phyloP scores from a whole-genome alignment of 2,329 filamentous ascomycete species.

The Delphinella strobiligena region DNA sequence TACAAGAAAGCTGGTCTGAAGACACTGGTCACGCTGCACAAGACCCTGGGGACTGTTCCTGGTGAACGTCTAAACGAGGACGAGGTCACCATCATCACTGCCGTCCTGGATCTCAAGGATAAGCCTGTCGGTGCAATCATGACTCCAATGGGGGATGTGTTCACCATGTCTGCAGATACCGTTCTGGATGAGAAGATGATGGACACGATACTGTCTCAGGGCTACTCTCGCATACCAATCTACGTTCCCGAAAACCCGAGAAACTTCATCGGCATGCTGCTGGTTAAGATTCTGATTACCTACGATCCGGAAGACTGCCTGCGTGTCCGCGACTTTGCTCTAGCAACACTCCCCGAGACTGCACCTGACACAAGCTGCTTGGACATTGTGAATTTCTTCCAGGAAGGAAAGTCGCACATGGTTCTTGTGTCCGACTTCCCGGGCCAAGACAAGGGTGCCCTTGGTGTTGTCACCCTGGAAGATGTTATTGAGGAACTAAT shows the following conservation, averaged over 20 bases:
- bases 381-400: slow-evolving; percentile 99
- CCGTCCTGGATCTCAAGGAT: slow-evolving; percentile 89
- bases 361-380: slow-evolving; percentile 90
- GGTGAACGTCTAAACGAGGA: slow-evolving; percentile 86
- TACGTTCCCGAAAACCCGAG: slow-evolving; percentile 70
- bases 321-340: slow-evolving; percentile 75
- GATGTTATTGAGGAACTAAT: slow-evolving; percentile 98
- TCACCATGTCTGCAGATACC: slow-evolving; percentile 91
- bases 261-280: slow-evolving; percentile 93
- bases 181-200: slow-evolving; percentile 88
- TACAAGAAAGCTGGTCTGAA: slow-evolving; percentile 98
- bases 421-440: slow-evolving; percentile 85
- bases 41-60: slow-evolving; percentile 72
- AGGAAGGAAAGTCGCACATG: slow-evolving; percentile 99
- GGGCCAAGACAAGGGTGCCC: slow-evolving; percentile 78
- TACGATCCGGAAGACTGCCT: slow-evolving; percentile 92
- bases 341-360: slow-evolving; percentile 91
- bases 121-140: slow-evolving; percentile 93
- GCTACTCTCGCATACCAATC: slow-evolving; percentile 93
- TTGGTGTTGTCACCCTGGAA: slow-evolving; percentile 90
- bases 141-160: slow-evolving; percentile 97
- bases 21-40: slow-evolving; percentile 88
- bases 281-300: slow-evolving; percentile 97
- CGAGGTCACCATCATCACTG: slow-evolving; percentile 97
- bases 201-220: slow-evolving; percentile 83